phyloP scores from a whole-genome alignment of 1,284 basidiomycete species.

The Cutaneotrichosporon sp. region DNA sequence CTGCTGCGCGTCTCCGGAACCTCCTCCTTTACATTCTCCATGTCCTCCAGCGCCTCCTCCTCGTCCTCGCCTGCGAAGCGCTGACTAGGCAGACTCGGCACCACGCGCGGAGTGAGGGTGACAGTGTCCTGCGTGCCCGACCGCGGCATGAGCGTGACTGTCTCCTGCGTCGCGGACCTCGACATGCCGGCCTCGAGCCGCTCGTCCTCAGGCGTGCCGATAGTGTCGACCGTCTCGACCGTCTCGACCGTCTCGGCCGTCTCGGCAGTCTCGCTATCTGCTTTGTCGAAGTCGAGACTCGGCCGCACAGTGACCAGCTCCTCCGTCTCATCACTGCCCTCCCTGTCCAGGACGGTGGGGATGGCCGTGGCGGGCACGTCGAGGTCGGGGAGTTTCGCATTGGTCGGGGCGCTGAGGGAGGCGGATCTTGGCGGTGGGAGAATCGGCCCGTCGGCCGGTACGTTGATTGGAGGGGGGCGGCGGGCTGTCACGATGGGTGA shows the following conservation, averaged over 20 bases:
- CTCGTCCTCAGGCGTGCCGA: not conserved
- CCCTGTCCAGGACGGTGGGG: not conserved
- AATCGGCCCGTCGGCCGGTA: not conserved
- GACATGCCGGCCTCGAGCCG: not conserved
- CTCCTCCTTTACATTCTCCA: no score
- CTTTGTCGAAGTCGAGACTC: not conserved
- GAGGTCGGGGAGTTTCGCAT: not conserved
- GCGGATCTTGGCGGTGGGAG: not conserved
- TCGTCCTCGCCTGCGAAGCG: not conserved
- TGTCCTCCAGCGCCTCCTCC: not conserved
- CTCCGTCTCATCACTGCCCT: not conserved
- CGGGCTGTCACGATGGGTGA: not conserved
- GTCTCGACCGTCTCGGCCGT: not conserved
- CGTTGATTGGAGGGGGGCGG: not conserved
- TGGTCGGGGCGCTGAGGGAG: slow-evolving; percentile 1
- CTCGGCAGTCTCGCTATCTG: not conserved
- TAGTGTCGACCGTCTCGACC: not conserved
- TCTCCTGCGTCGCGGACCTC: not conserved
- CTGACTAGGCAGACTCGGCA: not conserved
- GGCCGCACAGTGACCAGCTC: not conserved
- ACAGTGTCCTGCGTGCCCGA: not conserved
- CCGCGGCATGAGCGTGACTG: not conserved
- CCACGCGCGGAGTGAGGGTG: not conserved
- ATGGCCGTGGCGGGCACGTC: not conserved
- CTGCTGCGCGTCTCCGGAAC: no score